phyloP scores from a whole-genome alignment of 1,284 basidiomycete genomes.

The Ceratobasidium sp. region DNA sequence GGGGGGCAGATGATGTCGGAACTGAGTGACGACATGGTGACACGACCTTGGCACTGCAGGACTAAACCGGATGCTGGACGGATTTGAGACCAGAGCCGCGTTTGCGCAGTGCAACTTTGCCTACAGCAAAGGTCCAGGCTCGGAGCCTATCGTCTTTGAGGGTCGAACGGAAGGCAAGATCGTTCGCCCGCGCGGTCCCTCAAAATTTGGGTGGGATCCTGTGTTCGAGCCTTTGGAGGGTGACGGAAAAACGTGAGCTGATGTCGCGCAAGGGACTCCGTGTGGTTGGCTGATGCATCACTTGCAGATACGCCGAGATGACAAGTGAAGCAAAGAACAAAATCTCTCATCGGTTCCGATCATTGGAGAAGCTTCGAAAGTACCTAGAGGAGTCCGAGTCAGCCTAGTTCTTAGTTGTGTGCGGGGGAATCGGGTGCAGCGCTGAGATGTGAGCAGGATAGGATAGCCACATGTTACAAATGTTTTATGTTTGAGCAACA shows the following conservation, averaged over 20 bases:
- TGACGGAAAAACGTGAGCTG: constrained; percentile 76
- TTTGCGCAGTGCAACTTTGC: constrained; percentile 96
- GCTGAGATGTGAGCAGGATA: not conserved
- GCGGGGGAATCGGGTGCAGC: not conserved
- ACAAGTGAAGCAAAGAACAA: constrained; percentile 82
- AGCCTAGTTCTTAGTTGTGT: not conserved
- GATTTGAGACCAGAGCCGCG: constrained; percentile 84
- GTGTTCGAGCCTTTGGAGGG: constrained; percentile 82
- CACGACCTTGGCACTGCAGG: constrained; percentile 59
- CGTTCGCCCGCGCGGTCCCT: constrained; percentile 84
- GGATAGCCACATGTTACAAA: constrained; percentile 2
- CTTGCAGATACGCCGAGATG: constrained; percentile 93
- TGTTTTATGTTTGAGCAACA: not conserved
- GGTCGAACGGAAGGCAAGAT: constrained; percentile 89
- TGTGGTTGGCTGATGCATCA: not conserved
- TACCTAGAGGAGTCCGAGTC: constrained; percentile 61
- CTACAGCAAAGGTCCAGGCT: constrained; percentile 84
- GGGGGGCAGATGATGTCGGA: constrained; percentile 16
- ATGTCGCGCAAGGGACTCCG: not conserved
- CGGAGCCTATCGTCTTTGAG: constrained; percentile 82
- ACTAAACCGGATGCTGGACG: constrained; percentile 85
- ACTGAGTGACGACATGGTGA: constrained; percentile 21
- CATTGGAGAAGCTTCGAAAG: constrained; percentile 80
- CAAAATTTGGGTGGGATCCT: constrained; percentile 88
- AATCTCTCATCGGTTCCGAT: constrained; percentile 90